phyloP scores from a whole-genome alignment of 1,139 yeast species.

The Yamadazyma diddensiae region DNA sequence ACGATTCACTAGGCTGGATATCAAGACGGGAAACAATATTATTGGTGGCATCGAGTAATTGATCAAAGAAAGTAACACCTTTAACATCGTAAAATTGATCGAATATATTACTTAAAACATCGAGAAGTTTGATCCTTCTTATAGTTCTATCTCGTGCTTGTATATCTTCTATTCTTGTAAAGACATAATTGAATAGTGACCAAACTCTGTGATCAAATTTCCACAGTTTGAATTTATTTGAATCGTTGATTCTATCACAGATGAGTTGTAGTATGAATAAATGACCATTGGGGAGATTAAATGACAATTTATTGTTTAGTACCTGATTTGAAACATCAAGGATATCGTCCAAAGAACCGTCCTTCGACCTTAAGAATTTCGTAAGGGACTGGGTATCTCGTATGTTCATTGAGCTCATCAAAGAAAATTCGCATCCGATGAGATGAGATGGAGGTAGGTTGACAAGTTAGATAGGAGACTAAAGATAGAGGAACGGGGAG shows the following conservation, averaged over 20 bases:
- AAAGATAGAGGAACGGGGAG: no score
- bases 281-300: slow-evolving; percentile 60
- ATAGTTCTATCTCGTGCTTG: slow-evolving; percentile 28
- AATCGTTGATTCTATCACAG: slow-evolving; percentile 62
- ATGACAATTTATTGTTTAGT: slow-evolving; percentile 32
- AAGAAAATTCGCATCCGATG: slow-evolving; percentile 9
- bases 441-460: slow-evolving; percentile 1
- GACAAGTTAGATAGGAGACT: not conserved
- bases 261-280: slow-evolving; percentile 63
- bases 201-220: slow-evolving; percentile 43
- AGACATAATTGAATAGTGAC: slow-evolving; percentile 42
- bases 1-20: slow-evolving; percentile 33
- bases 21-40: slow-evolving; percentile 21
- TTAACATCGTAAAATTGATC: slow-evolving; percentile 12
- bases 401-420: slow-evolving; percentile 22
- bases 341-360: slow-evolving; percentile 42
- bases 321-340: slow-evolving; percentile 40
- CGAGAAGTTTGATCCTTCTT: slow-evolving; percentile 29
- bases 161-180: slow-evolving; percentile 24
- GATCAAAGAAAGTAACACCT: slow-evolving; percentile 5
- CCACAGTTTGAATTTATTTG: slow-evolving; percentile 35
- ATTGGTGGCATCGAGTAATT: slow-evolving; percentile 18
- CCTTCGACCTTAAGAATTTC: slow-evolving; percentile 58
- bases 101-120: slow-evolving; percentile 16
- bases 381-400: slow-evolving; percentile 61